Evolutionary conservation across 345 rosid genomes (phyloP).

Genomic region (Mallotus nudiflorus): DNA sequence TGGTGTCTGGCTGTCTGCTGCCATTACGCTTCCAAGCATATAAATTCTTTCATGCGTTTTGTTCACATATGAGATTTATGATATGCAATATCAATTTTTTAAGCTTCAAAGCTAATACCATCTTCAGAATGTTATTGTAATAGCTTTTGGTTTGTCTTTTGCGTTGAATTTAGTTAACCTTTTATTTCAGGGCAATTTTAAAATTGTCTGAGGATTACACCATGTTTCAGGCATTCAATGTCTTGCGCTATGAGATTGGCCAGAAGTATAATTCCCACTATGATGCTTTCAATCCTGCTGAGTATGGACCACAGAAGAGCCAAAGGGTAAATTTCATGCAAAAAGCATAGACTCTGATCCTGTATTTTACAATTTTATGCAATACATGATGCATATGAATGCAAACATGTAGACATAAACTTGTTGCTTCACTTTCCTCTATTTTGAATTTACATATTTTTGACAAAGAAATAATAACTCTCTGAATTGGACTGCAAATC

Average conservation of each 20-base stretch:
- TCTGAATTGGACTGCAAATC: background rate
- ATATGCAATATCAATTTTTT: background rate
- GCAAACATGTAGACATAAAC: background rate
- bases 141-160: conserved; percentile 13
- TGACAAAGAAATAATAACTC: background rate
- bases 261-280: conserved; percentile 91
- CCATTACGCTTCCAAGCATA: no score
- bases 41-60: background rate
- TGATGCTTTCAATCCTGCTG: conserved; percentile 75
- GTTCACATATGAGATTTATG: background rate
- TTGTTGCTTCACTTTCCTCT: background rate
- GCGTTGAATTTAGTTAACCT: conserved; percentile 32
- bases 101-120: background rate
- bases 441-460: background rate
- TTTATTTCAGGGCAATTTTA: conserved; percentile 37
- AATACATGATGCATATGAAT: background rate
- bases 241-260: conserved; percentile 79
- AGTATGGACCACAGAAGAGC: conserved; percentile 69
- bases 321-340: conserved; percentile 45
- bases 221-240: conserved; percentile 81
- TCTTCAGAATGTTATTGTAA: background rate
- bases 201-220: conserved; percentile 39
- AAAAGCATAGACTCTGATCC: background rate
- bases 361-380: background rate
- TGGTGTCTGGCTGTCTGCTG: no score